These are phyloP conservation scores for Ascochyta koolunga DNA, from an alignment of 2,329 filamentous ascomycete species.

Conservation along the genomic window DNA sequence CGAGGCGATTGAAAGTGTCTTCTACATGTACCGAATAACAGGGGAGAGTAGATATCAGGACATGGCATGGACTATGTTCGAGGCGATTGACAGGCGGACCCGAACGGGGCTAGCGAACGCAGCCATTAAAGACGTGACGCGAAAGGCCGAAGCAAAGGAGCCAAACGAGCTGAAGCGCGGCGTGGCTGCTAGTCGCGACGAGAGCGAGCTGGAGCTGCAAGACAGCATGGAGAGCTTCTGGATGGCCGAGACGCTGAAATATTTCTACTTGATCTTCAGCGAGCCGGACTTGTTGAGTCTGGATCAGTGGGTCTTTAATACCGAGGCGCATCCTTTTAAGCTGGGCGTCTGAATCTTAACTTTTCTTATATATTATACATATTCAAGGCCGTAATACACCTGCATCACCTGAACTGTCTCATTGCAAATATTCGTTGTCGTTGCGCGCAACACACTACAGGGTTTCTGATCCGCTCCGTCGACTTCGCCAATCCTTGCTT, in stretches of 20 bases:
- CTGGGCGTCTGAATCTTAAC: neutral
- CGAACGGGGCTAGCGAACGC: slow-evolving; percentile 66
- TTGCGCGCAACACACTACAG: no score
- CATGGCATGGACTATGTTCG: slow-evolving; percentile 75
- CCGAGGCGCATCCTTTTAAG: slow-evolving; percentile 49
- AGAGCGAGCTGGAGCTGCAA: slow-evolving; percentile 45
- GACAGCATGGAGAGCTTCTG: slow-evolving; percentile 77
- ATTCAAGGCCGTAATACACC: no score
- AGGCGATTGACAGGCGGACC: slow-evolving; percentile 65
- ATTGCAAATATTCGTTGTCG: no score
- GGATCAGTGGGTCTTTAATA: slow-evolving; percentile 66
- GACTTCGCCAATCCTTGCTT: no score
- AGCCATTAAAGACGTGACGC: slow-evolving; percentile 60
- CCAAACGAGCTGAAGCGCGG: slow-evolving; percentile 3
- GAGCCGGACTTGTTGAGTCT: slow-evolving; percentile 63
- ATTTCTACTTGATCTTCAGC: slow-evolving; percentile 66
- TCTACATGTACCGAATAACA: slow-evolving; percentile 75
- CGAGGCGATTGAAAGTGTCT: slow-evolving; percentile 78
- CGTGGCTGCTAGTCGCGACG: slow-evolving; percentile 9
- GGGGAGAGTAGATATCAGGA: slow-evolving; percentile 68
- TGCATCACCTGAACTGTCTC: no score
- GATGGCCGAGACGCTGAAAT: slow-evolving; percentile 70
- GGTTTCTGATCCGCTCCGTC: no score
- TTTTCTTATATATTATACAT: no score
- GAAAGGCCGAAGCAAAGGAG: slow-evolving; percentile 23